These are phyloP conservation scores for Pugionium dolabratum DNA, from an alignment of 345 rosid species.

Conservation along the genomic window DNA sequence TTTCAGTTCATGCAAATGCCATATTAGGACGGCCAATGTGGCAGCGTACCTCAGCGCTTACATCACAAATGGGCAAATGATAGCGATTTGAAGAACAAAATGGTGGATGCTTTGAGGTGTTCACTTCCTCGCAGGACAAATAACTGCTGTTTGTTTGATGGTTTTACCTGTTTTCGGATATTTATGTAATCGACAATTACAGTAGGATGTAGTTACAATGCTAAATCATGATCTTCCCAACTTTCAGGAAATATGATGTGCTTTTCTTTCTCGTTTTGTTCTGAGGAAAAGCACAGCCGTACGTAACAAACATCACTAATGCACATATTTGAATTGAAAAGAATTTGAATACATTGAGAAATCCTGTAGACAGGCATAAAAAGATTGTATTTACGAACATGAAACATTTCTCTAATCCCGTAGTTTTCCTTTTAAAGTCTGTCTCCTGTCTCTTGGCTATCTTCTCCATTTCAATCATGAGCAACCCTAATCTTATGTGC, in stretches of 20 bases:
- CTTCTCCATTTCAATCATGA: slow-evolving; percentile 29
- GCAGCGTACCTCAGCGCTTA: slow-evolving; percentile 60
- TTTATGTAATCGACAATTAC: background rate
- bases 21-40: slow-evolving; percentile 73
- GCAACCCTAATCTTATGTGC: slow-evolving; percentile 41
- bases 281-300: too few relatives aligned
- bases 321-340: slow-evolving; percentile 30
- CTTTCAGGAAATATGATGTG: background rate
- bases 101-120: slow-evolving; percentile 22
- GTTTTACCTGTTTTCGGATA: slow-evolving; percentile 1
- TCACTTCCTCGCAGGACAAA: slow-evolving; percentile 14
- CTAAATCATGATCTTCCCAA: slow-evolving; percentile 8
- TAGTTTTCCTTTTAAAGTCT: background rate
- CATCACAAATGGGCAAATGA: slow-evolving; percentile 43
- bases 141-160: slow-evolving; percentile 21
- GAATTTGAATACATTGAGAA: slow-evolving; percentile 31
- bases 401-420: slow-evolving; percentile 27
- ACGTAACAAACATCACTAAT: slow-evolving; percentile 1
- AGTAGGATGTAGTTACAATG: background rate
- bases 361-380: slow-evolving; percentile 34
- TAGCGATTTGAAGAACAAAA: background rate
- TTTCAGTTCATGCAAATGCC: slow-evolving; percentile 72
- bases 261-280: too few relatives aligned
- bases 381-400: slow-evolving; percentile 17
- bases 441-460: slow-evolving; percentile 6